These are phyloP conservation scores for Cladophialophora psammophila DNA, from an alignment of 2,329 filamentous ascomycete genomes.

Conservation along the genomic window DNA sequence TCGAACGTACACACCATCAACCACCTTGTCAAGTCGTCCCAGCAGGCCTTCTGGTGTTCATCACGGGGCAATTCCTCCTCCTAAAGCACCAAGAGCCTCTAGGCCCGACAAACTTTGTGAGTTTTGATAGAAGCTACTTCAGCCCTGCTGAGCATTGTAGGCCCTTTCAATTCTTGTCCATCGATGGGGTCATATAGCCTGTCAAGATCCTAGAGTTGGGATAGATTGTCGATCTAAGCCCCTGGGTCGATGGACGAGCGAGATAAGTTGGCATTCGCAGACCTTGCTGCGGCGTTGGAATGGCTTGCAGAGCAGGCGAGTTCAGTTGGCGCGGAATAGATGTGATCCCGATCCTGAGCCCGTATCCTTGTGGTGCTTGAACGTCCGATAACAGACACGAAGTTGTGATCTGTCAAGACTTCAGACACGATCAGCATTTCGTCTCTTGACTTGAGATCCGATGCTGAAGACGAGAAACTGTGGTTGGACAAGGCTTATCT, in stretches of 20 bases:
- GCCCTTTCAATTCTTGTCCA: not conserved
- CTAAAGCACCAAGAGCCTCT: not conserved
- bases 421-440: slow-evolving; percentile 10
- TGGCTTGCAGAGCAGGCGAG: not conserved
- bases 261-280: not conserved
- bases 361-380: not conserved
- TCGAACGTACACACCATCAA: slow-evolving; percentile 14
- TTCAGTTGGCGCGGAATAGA: not conserved
- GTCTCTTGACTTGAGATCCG: not conserved
- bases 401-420: not conserved
- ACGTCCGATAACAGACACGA: not conserved
- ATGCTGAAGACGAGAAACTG: slow-evolving; percentile 7
- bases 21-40: slow-evolving; percentile 15
- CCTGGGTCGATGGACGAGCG: not conserved
- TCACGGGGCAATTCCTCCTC: not conserved
- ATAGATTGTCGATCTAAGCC: slow-evolving; percentile 8
- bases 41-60: slow-evolving; percentile 10
- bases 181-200: not conserved
- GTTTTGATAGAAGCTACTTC: not conserved
- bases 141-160: not conserved
- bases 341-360: not conserved
- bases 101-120: not conserved
- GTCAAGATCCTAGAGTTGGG: not conserved
- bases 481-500: slow-evolving; percentile 36
- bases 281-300: not conserved